A percentile compares a stretch with the other conserved stretches of the same genome.
These are phyloP conservation scores for Myxozyma vanderwaltii DNA, from an alignment of 805 yeast species.

Conservation along the genomic window DNA sequence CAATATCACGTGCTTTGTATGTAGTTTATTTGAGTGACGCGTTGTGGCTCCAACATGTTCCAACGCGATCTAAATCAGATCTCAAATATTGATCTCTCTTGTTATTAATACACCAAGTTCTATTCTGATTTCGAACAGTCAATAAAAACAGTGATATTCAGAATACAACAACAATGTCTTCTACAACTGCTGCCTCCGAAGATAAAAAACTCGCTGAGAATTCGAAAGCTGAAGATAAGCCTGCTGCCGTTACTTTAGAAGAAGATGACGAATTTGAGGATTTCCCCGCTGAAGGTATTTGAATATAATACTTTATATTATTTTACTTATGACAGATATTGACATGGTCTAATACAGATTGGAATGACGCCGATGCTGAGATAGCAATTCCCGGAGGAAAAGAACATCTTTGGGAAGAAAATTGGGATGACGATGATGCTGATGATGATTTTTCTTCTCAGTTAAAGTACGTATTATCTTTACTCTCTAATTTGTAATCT, in stretches of 20 bases:
- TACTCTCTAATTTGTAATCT: neutral
- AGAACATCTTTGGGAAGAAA: conserved; percentile 87
- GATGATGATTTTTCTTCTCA: conserved; percentile 83
- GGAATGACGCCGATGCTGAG: conserved; percentile 64
- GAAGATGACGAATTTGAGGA: conserved; percentile 98
- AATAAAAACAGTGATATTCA: neutral
- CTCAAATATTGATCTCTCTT: neutral
- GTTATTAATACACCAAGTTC: too few relatives aligned
- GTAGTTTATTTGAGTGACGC: neutral
- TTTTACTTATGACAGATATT: neutral
- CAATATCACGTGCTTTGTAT: neutral
- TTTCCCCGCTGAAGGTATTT: conserved; percentile 83
- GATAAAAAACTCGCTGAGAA: conserved; percentile 3
- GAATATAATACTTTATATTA: neutral
- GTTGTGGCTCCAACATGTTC: neutral
- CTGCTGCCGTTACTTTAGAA: conserved; percentile 69
- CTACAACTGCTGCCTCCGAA: neutral
- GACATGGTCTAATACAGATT: conserved; percentile 46
- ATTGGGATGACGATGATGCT: conserved; percentile 92
- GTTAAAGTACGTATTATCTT: conserved; percentile 50
- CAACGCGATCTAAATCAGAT: neutral
- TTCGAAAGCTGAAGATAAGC: conserved; percentile 18
- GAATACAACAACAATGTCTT: neutral
- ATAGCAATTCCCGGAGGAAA: conserved; percentile 48
- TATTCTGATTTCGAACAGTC: too few relatives aligned